These are phyloP conservation scores for Exserohilum rostratum DNA, from an alignment of 2,329 filamentous ascomycete species.

Conservation along the genomic window DNA sequence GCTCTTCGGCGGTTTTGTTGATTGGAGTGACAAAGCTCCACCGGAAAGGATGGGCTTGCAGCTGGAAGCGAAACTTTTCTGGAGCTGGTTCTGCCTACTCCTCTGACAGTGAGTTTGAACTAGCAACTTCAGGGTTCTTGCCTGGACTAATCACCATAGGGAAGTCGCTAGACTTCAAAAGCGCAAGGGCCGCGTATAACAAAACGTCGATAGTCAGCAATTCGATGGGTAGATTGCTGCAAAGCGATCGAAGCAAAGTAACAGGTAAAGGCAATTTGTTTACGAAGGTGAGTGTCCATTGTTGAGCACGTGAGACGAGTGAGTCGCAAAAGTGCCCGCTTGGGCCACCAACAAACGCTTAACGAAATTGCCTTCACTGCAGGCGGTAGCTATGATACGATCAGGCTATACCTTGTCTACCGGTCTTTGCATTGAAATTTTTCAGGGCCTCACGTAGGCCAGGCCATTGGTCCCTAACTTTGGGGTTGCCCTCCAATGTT, in stretches of 20 bases:
- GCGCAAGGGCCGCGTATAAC: too few relatives aligned
- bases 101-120: too few relatives aligned
- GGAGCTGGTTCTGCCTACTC: too few relatives aligned
- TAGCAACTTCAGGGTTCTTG: too few relatives aligned
- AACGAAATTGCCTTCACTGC: not conserved
- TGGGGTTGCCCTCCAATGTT: constrained; percentile 26
- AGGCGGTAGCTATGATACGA: not conserved
- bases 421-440: constrained; percentile 30
- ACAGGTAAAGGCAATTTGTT: not conserved
- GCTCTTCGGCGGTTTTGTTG: too few relatives aligned
- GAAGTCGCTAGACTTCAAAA: too few relatives aligned
- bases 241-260: not conserved
- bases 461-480: constrained; percentile 24
- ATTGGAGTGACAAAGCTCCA: too few relatives aligned
- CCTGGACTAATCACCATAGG: too few relatives aligned
- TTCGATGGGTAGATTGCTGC: not conserved
- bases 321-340: constrained; percentile 1
- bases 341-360: constrained; percentile 1
- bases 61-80: too few relatives aligned
- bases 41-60: too few relatives aligned
- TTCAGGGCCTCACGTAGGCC: constrained; percentile 25
- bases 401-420: constrained; percentile 16
- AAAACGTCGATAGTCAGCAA: too few relatives aligned
- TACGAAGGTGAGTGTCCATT: not conserved
- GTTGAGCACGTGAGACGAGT: not conserved